These are phyloP conservation scores for Erigeron canadensis DNA, from an alignment of 129 eudicot species.

Conservation along the genomic window DNA sequence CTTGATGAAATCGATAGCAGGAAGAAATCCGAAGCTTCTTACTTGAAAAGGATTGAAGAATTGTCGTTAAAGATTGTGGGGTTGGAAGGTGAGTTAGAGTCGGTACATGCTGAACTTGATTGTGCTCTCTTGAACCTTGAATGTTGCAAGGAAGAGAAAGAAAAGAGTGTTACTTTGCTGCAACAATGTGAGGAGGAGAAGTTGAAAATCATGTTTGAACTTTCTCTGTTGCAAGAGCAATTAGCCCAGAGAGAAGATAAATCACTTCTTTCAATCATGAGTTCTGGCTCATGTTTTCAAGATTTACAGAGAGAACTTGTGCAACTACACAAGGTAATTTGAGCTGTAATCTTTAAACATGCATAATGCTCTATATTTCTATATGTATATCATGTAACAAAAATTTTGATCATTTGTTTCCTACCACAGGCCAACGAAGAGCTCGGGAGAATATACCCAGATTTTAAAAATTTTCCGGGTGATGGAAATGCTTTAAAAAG, in stretches of 20 bases:
- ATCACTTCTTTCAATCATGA: constrained; percentile 34
- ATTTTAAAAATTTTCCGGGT: constrained; percentile 46
- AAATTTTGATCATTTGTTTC: constrained; percentile 24
- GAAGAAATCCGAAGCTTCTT: constrained; percentile 77
- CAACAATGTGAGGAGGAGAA: constrained; percentile 49
- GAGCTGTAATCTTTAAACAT: constrained; percentile 3
- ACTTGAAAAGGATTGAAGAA: constrained; percentile 66
- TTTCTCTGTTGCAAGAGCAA: constrained; percentile 37
- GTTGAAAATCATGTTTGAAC: constrained; percentile 36
- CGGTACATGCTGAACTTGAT: constrained; percentile 65
- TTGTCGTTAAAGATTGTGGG: constrained; percentile 50
- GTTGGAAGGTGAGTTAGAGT: constrained; percentile 62
- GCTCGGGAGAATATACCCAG: constrained; percentile 64
- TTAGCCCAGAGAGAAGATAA: constrained; percentile 51
- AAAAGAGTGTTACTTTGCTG: constrained; percentile 49
- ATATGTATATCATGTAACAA: neutral
- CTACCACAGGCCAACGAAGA: constrained; percentile 66
- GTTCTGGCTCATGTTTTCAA: constrained; percentile 43
- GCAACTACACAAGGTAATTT: constrained; percentile 66
- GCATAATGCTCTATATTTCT: neutral
- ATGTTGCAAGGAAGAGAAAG: constrained; percentile 96
- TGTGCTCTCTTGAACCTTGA: constrained; percentile 78
- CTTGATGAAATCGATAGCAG: constrained; percentile 72
- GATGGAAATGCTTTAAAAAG: constrained; percentile 76
- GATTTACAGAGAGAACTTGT: constrained; percentile 46